These are phyloP conservation scores for Vigna reflexopilosa DNA, from an alignment of 306 rosid genomes.

Conservation along the genomic window DNA sequence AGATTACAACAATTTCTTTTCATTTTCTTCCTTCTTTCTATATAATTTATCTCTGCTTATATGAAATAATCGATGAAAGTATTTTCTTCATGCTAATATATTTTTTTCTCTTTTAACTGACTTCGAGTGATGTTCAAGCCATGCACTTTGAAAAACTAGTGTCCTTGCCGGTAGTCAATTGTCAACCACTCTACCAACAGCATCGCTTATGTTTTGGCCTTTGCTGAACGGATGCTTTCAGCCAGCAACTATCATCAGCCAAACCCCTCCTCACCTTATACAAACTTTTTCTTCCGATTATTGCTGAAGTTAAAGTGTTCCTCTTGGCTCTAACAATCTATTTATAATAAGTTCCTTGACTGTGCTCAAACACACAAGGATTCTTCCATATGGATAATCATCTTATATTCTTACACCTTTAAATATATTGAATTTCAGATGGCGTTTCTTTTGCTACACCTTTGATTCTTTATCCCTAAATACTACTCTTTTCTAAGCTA, in stretches of 20 bases:
- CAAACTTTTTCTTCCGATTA: not conserved
- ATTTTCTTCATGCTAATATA: not conserved
- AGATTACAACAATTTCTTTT: not conserved
- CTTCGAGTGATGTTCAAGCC: not conserved
- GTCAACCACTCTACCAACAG: not conserved
- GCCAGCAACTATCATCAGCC: not conserved
- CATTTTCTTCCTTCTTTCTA: not conserved
- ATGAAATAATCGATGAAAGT: not conserved
- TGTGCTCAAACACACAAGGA: no score
- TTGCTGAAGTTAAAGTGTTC: not conserved
- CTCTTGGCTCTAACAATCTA: not conserved
- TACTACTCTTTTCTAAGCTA: conserved; percentile 13
- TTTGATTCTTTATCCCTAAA: conserved; percentile 9
- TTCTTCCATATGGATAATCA: no score
- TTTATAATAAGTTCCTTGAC: no score
- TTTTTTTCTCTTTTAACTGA: not conserved
- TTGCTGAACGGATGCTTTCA: not conserved
- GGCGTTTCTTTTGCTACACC: conserved; percentile 30
- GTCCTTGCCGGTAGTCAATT: not conserved
- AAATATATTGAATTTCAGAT: not conserved
- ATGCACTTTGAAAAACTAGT: not conserved
- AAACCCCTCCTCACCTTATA: not conserved
- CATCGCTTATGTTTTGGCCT: not conserved
- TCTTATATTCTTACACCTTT: not conserved
- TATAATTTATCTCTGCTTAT: not conserved